phyloP scores from a whole-genome alignment of 192 early-diverging fungal genomes.

The Backusella tuberculispora region DNA sequence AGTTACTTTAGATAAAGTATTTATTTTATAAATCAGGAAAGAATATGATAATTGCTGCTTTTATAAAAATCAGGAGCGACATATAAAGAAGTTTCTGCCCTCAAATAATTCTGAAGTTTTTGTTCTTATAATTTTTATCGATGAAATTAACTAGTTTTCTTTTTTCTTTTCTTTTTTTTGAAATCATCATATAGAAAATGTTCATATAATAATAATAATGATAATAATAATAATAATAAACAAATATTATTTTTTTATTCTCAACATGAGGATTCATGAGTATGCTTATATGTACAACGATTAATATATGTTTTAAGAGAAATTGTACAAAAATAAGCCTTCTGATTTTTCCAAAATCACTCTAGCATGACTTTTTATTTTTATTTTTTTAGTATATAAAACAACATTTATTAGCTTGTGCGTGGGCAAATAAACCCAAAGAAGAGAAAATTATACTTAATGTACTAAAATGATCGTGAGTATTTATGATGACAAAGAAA shows the following conservation, averaged over 20 bases:
- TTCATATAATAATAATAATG: not conserved
- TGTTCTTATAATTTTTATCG: no score
- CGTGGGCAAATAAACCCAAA: not conserved
- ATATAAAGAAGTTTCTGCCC: no score
- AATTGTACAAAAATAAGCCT: conserved; percentile 9
- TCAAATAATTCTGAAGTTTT: no score
- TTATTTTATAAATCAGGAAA: no score
- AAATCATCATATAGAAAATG: not conserved
- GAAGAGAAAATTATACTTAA: not conserved
- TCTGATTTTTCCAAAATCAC: not conserved
- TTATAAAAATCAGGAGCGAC: no score
- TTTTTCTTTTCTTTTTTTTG: no score
- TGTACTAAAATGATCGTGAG: not conserved
- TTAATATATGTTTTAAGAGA: not conserved
- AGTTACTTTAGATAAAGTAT: no score
- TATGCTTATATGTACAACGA: not conserved
- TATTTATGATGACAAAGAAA: conserved; percentile 15
- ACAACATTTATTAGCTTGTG: not conserved
- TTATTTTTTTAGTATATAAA: no score
- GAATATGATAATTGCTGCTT: no score
- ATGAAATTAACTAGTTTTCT: no score
- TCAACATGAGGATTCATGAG: not conserved
- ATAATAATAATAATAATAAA: not conserved
- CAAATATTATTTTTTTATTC: not conserved
- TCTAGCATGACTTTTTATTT: not conserved